A percentile compares a stretch with the other conserved stretches of the same genome.
Conservation (phyloP, 768 basidiomycete genomes). For the Tubosaeta sp. region DNA sequence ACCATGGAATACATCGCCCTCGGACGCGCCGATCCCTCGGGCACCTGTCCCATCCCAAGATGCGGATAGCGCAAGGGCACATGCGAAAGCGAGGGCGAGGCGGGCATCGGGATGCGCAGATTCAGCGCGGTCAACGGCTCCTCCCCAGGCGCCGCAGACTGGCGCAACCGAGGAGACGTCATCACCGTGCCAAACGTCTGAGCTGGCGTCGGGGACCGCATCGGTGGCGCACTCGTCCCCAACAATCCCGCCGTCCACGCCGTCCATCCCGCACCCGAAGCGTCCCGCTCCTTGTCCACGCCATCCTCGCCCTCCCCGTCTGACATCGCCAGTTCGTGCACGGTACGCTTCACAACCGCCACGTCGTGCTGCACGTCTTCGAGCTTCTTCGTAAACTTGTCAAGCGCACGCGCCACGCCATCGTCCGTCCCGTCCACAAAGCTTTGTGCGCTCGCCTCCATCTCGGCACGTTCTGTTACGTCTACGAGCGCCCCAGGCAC, state of each 20-base stretch:
- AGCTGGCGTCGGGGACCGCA: constrained; percentile 39
- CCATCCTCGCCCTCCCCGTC: not conserved
- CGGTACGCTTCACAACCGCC: constrained; percentile 55
- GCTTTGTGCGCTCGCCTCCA: constrained; percentile 47
- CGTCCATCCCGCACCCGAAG: constrained; percentile 28
- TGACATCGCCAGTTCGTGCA: constrained; percentile 40
- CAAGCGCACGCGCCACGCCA: constrained; percentile 35
- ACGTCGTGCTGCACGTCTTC: constrained; percentile 77
- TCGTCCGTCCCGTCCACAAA: constrained; percentile 27
- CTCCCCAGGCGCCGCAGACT: constrained; percentile 39
- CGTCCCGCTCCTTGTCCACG: not conserved
- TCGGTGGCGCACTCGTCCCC: constrained; percentile 27
- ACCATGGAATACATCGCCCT: constrained; percentile 63
- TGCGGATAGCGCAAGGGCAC: constrained; percentile 6
- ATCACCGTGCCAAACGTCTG: constrained; percentile 73
- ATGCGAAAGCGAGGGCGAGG: constrained; percentile 6
- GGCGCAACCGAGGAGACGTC: constrained; percentile 58
- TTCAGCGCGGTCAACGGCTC: constrained; percentile 42
- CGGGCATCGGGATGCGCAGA: constrained; percentile 59
- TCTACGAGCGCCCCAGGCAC: constrained; percentile 45
- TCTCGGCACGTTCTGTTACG: constrained; percentile 28
- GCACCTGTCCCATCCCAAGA: constrained; percentile 14
- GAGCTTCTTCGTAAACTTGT: constrained; percentile 53
- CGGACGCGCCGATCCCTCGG: constrained; percentile 26
- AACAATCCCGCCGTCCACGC: constrained; percentile 61